phyloP scores from a whole-genome alignment of 1,284 basidiomycete genomes.

The Sutorius eximius region DNA sequence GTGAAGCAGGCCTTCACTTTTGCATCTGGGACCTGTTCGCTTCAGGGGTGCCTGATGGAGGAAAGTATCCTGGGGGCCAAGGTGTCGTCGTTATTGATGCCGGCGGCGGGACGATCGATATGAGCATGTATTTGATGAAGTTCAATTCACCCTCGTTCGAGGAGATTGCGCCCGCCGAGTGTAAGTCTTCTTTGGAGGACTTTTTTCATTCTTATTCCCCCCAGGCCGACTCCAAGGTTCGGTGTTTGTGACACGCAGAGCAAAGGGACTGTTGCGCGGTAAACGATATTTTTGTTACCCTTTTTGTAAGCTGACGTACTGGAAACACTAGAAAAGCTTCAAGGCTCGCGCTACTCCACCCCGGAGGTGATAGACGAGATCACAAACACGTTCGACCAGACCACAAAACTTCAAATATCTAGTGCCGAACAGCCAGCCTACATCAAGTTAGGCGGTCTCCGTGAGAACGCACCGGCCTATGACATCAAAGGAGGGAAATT shows the following conservation, averaged over 20 bases:
- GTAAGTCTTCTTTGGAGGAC: slow-evolving; percentile 31
- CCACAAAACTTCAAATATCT: not conserved
- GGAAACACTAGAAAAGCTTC: not conserved
- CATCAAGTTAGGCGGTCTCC: not conserved
- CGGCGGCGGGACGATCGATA: slow-evolving; percentile 36
- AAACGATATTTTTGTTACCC: not conserved
- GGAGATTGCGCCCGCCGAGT: slow-evolving; percentile 37
- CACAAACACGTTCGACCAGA: not conserved
- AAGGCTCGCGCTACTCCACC: not conserved
- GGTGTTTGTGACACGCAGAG: not conserved
- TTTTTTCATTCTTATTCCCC: too few relatives aligned
- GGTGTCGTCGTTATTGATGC: slow-evolving; percentile 38
- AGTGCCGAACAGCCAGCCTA: not conserved
- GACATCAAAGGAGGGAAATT: not conserved
- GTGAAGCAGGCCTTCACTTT: slow-evolving; percentile 46
- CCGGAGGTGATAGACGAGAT: not conserved
- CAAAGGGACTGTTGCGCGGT: not conserved
- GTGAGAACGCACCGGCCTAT: not conserved
- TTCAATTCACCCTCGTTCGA: slow-evolving; percentile 26
- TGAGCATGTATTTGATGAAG: slow-evolving; percentile 42
- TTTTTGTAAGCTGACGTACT: too few relatives aligned
- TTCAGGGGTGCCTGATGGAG: too few relatives aligned
- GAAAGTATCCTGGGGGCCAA: not conserved
- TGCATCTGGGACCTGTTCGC: slow-evolving; percentile 34
- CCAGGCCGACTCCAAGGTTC: not conserved